These are phyloP conservation scores for Danielia oregonensis DNA, from an alignment of 805 yeast genomes.

Conservation along the genomic window DNA sequence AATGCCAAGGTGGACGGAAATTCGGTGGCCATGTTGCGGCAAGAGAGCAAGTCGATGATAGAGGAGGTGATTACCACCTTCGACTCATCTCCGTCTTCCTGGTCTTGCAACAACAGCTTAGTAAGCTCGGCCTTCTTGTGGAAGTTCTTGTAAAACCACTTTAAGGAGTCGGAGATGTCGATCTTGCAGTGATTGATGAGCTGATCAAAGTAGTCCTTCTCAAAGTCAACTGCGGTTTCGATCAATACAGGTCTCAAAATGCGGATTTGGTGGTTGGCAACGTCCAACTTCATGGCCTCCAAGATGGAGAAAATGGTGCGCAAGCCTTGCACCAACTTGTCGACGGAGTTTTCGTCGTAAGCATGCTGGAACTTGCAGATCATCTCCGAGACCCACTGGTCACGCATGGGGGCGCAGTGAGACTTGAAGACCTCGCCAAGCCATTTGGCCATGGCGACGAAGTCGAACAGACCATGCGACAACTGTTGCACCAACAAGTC, in stretches of 20 bases:
- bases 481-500: slow-evolving; percentile 75
- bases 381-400: slow-evolving; percentile 85
- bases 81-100: slow-evolving; percentile 18
- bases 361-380: slow-evolving; percentile 52
- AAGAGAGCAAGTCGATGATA: slow-evolving; percentile 63
- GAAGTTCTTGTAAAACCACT: slow-evolving; percentile 56
- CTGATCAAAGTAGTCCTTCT: slow-evolving; percentile 71
- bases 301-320: slow-evolving; percentile 74
- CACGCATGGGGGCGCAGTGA: slow-evolving; percentile 96
- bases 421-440: slow-evolving; percentile 73
- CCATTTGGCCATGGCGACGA: slow-evolving; percentile 69
- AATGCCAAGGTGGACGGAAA: slow-evolving; percentile 82
- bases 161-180: slow-evolving; percentile 54
- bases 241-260: slow-evolving; percentile 78
- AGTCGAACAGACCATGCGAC: slow-evolving; percentile 65
- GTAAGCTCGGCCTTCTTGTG: slow-evolving; percentile 14
- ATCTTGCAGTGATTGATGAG: slow-evolving; percentile 53
- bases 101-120: slow-evolving; percentile 5
- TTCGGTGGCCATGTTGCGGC: slow-evolving; percentile 75
- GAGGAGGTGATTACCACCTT: slow-evolving; percentile 45
- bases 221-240: slow-evolving; percentile 85
- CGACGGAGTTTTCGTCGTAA: slow-evolving; percentile 41
- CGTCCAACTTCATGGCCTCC: slow-evolving; percentile 93
- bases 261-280: slow-evolving; percentile 91
- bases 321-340: slow-evolving; percentile 66